Evolutionary conservation across 2,329 filamentous ascomycete species (phyloP).

Genomic region (Coniochaeta sp.): DNA sequence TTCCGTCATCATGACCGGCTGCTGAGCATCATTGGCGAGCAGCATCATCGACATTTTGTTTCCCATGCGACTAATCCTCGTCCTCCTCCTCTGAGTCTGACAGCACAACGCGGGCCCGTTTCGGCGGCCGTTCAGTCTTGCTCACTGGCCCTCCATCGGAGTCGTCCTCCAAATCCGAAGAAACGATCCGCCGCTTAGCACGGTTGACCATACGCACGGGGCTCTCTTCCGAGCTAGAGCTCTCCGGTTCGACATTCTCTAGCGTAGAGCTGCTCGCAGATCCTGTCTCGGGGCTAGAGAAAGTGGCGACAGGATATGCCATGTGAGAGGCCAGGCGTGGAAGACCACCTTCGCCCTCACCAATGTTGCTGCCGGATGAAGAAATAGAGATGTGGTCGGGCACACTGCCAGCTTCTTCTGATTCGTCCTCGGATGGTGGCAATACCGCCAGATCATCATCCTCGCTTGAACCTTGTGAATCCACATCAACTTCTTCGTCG

Average conservation of each 20-base stretch:
- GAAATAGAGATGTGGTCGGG: background rate
- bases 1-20: background rate
- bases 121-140: background rate
- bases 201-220: background rate
- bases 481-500: constrained; percentile 9
- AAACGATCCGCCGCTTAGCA: background rate
- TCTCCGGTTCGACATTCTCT: background rate
- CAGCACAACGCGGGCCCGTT: background rate
- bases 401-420: background rate
- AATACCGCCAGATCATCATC: constrained; percentile 7
- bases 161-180: background rate
- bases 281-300: background rate
- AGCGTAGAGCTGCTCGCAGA: background rate
- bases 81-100: background rate
- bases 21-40: background rate
- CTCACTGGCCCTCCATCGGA: background rate
- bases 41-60: background rate
- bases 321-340: background rate
- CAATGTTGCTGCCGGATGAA: background rate
- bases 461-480: background rate
- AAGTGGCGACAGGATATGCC: background rate
- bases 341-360: background rate
- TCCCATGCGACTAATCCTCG: background rate
- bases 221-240: background rate
- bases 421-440: constrained; percentile 1